Conservation (phyloP, 108 stramenopile species). For the Cyclotella atomus region DNA sequence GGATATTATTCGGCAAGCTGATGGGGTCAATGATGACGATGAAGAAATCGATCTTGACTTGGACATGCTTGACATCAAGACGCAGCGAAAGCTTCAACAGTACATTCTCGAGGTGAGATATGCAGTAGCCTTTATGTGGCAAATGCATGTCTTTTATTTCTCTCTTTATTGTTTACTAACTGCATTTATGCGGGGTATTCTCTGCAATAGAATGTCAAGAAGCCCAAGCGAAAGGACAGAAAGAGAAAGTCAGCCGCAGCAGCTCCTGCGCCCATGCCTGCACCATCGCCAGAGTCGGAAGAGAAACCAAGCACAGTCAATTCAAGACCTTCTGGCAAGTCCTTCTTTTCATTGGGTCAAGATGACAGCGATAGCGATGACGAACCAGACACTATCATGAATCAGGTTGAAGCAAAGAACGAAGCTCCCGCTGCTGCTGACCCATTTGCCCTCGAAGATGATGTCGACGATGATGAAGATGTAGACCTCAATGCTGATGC, state of each 20-base stretch:
- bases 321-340: slow-evolving; percentile 40
- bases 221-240: slow-evolving; percentile 50
- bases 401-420: slow-evolving; percentile 9
- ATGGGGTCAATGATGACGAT: slow-evolving; percentile 75
- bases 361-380: slow-evolving; percentile 78
- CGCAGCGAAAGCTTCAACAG: slow-evolving; percentile 79
- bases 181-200: slow-evolving; percentile 28
- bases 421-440: slow-evolving; percentile 9
- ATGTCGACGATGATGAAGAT: slow-evolving; percentile 66
- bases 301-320: slow-evolving; percentile 7
- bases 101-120: slow-evolving; percentile 86
- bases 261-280: slow-evolving; percentile 31
- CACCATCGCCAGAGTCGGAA: slow-evolving; percentile 29
- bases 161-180: slow-evolving; percentile 40
- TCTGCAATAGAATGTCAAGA: slow-evolving; percentile 21
- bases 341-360: slow-evolving; percentile 79
- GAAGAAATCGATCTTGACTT: slow-evolving; percentile 90
- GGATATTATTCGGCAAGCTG: slow-evolving; percentile 84
- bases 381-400: slow-evolving; percentile 58
- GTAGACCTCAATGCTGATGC: slow-evolving; percentile 55
- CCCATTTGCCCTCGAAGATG: slow-evolving; percentile 52
- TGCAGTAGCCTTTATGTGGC: slow-evolving; percentile 8
- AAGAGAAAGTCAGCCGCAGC: slow-evolving; percentile 42
- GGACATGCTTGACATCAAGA: slow-evolving; percentile 74
- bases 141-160: slow-evolving; percentile 19